These are phyloP conservation scores for Penicillium sp. DNA, from an alignment of 2,329 filamentous ascomycete genomes.

Conservation along the genomic window DNA sequence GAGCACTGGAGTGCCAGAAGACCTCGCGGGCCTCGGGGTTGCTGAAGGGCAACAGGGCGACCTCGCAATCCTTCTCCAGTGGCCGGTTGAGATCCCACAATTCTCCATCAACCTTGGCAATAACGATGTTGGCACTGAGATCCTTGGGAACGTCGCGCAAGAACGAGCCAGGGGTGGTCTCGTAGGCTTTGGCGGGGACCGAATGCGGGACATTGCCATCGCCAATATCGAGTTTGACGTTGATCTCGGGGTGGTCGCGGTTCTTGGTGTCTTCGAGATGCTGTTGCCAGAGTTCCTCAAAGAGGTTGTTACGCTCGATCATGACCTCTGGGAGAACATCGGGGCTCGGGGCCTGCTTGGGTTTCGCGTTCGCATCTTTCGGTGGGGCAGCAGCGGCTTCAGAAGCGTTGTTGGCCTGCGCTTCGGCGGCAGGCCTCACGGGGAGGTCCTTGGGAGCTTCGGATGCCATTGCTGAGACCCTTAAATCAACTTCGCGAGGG, in stretches of 20 bases:
- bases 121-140: conserved; percentile 79
- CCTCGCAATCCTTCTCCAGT: conserved; percentile 80
- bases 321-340: conserved; percentile 71
- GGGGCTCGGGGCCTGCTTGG: conserved; percentile 26
- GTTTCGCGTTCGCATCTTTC: conserved; percentile 30
- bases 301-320: conserved; percentile 79
- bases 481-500: conserved; percentile 16
- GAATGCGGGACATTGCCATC: conserved; percentile 42
- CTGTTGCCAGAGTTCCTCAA: conserved; percentile 84
- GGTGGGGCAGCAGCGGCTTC: conserved; percentile 35
- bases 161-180: conserved; percentile 83
- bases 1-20: conserved; percentile 96
- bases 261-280: conserved; percentile 73
- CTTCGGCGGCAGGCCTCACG: conserved; percentile 35
- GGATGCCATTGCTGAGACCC: conserved; percentile 33
- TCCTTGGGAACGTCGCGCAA: conserved; percentile 79
- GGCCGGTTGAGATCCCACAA: conserved; percentile 94
- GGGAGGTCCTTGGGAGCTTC: conserved; percentile 41
- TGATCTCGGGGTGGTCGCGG: conserved; percentile 49
- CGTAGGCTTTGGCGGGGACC: conserved; percentile 74
- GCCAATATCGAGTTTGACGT: conserved; percentile 51
- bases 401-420: conserved; percentile 21
- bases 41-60: conserved; percentile 84
- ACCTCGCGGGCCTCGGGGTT: conserved; percentile 79
- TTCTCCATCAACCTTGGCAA: conserved; percentile 80